These are phyloP conservation scores for Polysphondylium violaceum DNA, from an alignment of 78 protist genomes.

Conservation along the genomic window DNA sequence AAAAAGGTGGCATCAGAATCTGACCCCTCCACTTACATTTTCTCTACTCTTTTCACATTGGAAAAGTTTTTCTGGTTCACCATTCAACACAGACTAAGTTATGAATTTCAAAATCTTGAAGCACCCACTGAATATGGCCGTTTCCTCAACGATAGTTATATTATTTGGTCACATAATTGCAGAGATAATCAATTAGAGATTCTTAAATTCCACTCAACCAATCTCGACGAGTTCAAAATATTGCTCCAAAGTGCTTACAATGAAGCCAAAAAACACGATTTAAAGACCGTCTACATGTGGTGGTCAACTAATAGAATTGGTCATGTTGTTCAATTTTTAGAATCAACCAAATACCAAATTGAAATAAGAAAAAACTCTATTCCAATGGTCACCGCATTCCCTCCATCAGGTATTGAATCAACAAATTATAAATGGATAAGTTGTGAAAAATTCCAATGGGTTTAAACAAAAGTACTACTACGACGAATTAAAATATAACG, in stretches of 20 bases:
- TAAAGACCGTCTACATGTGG: constrained; percentile 13
- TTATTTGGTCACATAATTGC: constrained; percentile 48
- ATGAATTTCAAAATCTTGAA: neutral
- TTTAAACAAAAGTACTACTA: constrained; percentile 5
- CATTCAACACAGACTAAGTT: neutral
- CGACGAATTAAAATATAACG: no score
- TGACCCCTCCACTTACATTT: neutral
- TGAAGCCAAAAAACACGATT: neutral
- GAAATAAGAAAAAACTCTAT: neutral
- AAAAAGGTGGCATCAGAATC: neutral
- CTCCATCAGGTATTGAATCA: neutral
- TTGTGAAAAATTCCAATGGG: constrained; percentile 62
- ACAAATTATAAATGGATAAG: constrained; percentile 5
- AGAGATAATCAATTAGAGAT: constrained; percentile 21
- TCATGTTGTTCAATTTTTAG: neutral
- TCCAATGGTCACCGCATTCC: constrained; percentile 9
- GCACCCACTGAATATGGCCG: constrained; percentile 19
- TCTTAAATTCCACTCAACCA: neutral
- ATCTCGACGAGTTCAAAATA: neutral
- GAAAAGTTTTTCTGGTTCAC: constrained; percentile 23
- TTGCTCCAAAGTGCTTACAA: constrained; percentile 1
- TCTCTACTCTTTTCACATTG: constrained; percentile 5
- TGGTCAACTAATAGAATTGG: neutral
- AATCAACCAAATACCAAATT: neutral
- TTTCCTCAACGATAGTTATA: neutral